phyloP scores from a whole-genome alignment of 2,329 filamentous ascomycete genomes.

The Apiospora sp. region DNA sequence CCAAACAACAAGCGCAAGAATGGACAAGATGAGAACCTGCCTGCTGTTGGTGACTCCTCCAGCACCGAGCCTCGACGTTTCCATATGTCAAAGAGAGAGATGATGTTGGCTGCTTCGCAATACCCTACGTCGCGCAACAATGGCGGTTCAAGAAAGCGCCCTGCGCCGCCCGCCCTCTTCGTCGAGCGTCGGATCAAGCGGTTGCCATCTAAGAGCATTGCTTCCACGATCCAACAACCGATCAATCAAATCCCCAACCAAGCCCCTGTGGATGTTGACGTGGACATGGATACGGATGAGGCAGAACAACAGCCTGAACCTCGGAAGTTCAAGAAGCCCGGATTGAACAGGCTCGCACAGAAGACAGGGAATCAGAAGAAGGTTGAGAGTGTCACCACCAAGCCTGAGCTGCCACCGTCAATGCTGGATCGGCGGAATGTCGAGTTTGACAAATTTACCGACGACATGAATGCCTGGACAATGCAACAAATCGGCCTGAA shows the following conservation, averaged over 20 bases:
- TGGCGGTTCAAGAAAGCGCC: conserved; percentile 51
- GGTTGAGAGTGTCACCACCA: conserved; percentile 31
- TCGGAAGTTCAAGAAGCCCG: conserved; percentile 46
- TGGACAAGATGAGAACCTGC: conserved; percentile 21
- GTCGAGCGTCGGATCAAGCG: conserved; percentile 58
- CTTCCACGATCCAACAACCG: conserved; percentile 18
- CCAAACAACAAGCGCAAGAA: conserved; percentile 30
- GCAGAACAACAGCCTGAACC: conserved; percentile 28
- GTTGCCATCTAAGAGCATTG: conserved; percentile 35
- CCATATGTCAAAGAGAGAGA: conserved; percentile 60
- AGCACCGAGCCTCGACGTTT: conserved; percentile 57
- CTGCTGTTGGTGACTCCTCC: conserved; percentile 26
- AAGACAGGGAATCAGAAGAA: conserved; percentile 26
- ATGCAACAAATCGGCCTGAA: conserved; percentile 65
- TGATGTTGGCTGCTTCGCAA: conserved; percentile 42
- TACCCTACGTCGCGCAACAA: conserved; percentile 35
- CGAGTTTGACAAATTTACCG: conserved; percentile 41
- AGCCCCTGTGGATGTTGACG: conserved; percentile 29
- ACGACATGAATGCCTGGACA: conserved; percentile 55
- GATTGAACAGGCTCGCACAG: conserved; percentile 39
- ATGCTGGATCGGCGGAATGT: conserved; percentile 49
- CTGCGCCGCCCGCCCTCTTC: conserved; percentile 58
- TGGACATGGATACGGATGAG: conserved; percentile 37
- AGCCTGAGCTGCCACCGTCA: conserved; percentile 39
- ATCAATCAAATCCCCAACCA: conserved; percentile 9